These are phyloP conservation scores for Cutaneotrichosporon daszewskae DNA, from an alignment of 1,284 basidiomycete species.

Conservation along the genomic window DNA sequence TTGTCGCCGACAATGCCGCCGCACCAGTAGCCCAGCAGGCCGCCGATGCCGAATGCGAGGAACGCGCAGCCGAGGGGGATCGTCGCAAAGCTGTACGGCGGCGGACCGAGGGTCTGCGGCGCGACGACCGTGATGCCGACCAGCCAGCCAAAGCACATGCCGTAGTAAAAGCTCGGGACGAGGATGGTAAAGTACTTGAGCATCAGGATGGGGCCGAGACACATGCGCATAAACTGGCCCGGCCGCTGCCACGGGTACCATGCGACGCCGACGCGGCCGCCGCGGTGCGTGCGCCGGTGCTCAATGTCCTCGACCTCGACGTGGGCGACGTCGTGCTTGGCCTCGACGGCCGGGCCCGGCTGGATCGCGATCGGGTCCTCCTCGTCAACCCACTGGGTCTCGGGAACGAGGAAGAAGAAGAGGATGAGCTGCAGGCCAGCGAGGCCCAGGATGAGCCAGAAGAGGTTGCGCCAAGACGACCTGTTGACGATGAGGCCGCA, in stretches of 20 bases:
- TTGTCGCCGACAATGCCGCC: slow-evolving; percentile 41
- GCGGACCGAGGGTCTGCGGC: slow-evolving; percentile 36
- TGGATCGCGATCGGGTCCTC: background rate
- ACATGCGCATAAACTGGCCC: background rate
- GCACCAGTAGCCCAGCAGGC: slow-evolving; percentile 38
- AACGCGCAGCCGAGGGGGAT: slow-evolving; percentile 37
- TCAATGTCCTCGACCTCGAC: background rate
- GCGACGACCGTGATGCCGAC: slow-evolving; percentile 42
- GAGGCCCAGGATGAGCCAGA: slow-evolving; percentile 40
- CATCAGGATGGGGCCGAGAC: slow-evolving; percentile 29
- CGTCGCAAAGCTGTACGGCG: slow-evolving; percentile 37
- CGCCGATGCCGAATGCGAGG: slow-evolving; percentile 40
- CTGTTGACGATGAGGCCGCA: slow-evolving; percentile 35
- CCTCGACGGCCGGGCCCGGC: background rate
- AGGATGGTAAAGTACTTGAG: slow-evolving; percentile 24
- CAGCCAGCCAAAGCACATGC: slow-evolving; percentile 35
- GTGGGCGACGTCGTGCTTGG: background rate
- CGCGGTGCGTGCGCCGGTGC: background rate
- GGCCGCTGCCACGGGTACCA: slow-evolving; percentile 1
- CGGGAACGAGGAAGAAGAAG: slow-evolving; percentile 36
- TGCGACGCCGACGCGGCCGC: background rate
- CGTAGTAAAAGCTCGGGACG: slow-evolving; percentile 39
- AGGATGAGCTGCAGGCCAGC: slow-evolving; percentile 14
- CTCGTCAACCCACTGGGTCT: slow-evolving; percentile 34
- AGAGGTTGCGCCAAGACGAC: slow-evolving; percentile 30